These are phyloP conservation scores for Xylaria sp. DNA, from an alignment of 2,329 filamentous ascomycete genomes.

Conservation along the genomic window DNA sequence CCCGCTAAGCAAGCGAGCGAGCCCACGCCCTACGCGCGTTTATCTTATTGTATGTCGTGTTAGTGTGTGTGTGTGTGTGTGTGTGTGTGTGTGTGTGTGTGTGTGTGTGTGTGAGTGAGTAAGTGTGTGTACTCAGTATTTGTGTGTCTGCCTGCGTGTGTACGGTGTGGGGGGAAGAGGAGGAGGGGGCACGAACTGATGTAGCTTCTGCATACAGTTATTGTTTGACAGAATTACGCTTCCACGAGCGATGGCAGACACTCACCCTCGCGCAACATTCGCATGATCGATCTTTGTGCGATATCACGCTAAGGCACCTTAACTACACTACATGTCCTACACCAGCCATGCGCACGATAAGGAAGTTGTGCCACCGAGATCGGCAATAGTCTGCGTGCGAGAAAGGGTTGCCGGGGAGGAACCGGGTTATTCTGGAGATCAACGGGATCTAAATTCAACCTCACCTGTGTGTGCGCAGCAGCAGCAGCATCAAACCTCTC, in stretches of 20 bases:
- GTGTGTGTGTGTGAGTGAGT: background rate
- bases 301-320: constrained; percentile 35
- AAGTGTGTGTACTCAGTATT: background rate
- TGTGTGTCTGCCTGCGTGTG: constrained; percentile 6
- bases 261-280: constrained; percentile 33
- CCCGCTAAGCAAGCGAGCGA: constrained; percentile 31
- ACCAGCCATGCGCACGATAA: constrained; percentile 35
- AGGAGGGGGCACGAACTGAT: constrained; percentile 27
- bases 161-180: constrained; percentile 11
- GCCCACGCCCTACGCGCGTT: constrained; percentile 29
- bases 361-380: constrained; percentile 35
- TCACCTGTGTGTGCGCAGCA: constrained; percentile 12
- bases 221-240: constrained; percentile 31
- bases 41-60: constrained; percentile 15
- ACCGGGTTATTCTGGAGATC: constrained; percentile 29
- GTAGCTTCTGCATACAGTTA: constrained; percentile 30
- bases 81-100: constrained; percentile 1
- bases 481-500: constrained; percentile 7
- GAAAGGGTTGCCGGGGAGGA: constrained; percentile 13
- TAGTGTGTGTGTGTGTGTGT: background rate
- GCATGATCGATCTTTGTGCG: constrained; percentile 41
- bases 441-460: constrained; percentile 32
- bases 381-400: constrained; percentile 21
- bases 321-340: constrained; percentile 33
- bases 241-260: constrained; percentile 18